A percentile compares a stretch with the other conserved stretches of the same genome.
Conservation (phyloP, 2,329 filamentous ascomycete genomes). For the Bipolaris oryzae region DNA sequence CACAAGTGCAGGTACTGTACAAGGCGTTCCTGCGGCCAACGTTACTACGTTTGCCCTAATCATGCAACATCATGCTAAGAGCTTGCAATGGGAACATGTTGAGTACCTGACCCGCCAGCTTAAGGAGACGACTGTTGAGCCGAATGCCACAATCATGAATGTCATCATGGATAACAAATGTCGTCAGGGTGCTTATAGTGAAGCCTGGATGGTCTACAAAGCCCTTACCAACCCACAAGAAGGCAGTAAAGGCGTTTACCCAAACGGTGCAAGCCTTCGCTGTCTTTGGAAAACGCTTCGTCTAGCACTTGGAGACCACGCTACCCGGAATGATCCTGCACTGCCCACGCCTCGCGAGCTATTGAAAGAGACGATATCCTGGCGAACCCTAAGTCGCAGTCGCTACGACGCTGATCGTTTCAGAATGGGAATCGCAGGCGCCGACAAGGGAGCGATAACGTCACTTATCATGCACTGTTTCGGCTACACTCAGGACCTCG, state of each 20-base stretch:
- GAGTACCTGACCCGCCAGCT: constrained; percentile 40
- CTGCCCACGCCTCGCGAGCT: constrained; percentile 43
- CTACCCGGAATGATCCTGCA: constrained; percentile 19
- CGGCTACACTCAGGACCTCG: constrained; percentile 39
- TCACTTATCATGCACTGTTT: constrained; percentile 45
- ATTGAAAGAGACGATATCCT: constrained; percentile 37
- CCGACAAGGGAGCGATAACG: constrained; percentile 31
- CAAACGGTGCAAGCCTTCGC: constrained; percentile 37
- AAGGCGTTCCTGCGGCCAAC: constrained; percentile 34
- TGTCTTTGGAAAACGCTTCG: constrained; percentile 44
- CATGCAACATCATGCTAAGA: constrained; percentile 38
- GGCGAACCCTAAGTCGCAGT: constrained; percentile 34
- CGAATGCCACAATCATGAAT: constrained; percentile 42
- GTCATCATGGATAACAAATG: constrained; percentile 40
- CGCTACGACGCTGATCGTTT: constrained; percentile 38
- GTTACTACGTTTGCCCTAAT: constrained; percentile 41
- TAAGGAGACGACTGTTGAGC: constrained; percentile 24
- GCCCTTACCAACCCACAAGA: constrained; percentile 30
- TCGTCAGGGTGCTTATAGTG: constrained; percentile 35
- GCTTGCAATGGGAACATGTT: constrained; percentile 43
- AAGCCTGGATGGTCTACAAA: constrained; percentile 40
- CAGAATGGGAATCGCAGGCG: constrained; percentile 30
- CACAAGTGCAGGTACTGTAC: background rate
- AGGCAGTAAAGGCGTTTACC: constrained; percentile 31
- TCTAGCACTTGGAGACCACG: constrained; percentile 32